Percentiles rank a stretch among this genome's conserved stretches.
These are phyloP conservation scores for Euphorbia schlechtendalii DNA, from an alignment of 441 rosid species.

Conservation along the genomic window DNA sequence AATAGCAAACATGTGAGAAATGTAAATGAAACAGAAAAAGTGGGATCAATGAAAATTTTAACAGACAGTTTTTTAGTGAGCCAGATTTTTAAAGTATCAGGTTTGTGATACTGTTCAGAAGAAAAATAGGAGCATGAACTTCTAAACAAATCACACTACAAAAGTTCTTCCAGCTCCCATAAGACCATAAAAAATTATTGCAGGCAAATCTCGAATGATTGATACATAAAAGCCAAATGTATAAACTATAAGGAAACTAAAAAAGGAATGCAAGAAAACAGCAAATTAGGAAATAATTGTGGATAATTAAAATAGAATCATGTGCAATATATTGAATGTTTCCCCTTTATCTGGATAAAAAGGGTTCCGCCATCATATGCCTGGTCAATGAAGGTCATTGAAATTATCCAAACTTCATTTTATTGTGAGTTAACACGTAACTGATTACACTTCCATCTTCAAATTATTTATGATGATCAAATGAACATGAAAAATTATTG, in stretches of 20 bases:
- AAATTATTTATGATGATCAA: too few relatives aligned
- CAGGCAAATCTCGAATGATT: neutral
- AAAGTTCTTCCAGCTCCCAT: neutral
- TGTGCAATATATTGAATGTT: too few relatives aligned
- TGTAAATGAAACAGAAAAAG: neutral
- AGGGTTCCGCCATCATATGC: too few relatives aligned
- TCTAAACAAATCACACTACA: neutral
- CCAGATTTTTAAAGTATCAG: neutral
- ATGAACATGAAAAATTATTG: too few relatives aligned
- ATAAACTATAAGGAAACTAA: neutral
- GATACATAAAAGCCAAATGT: neutral
- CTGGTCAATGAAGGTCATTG: too few relatives aligned
- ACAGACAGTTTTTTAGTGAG: neutral
- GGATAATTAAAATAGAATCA: too few relatives aligned
- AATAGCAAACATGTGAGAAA: neutral
- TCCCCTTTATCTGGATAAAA: too few relatives aligned
- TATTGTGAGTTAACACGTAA: too few relatives aligned
- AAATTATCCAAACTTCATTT: too few relatives aligned
- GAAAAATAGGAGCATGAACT: neutral
- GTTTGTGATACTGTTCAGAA: neutral
- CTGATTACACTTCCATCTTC: too few relatives aligned
- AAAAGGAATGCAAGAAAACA: neutral
- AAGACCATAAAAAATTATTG: neutral
- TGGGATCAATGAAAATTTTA: neutral
- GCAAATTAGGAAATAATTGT: neutral